phyloP scores from a whole-genome alignment of 345 rosid species.

The Heritiera littoralis region DNA sequence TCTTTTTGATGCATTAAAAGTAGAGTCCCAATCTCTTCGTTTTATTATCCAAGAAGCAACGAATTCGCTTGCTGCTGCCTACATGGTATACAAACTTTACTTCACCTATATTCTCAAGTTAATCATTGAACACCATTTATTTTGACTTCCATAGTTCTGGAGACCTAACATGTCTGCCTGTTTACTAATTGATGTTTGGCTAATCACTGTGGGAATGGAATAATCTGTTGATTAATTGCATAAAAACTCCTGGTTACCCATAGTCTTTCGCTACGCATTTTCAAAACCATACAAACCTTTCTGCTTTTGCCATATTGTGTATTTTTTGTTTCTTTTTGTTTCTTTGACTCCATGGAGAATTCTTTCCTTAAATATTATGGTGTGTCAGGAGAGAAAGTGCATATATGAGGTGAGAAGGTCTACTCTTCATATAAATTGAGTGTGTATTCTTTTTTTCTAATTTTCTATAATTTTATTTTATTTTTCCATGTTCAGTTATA shows the following conservation, averaged over 20 bases:
- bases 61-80: slow-evolving; percentile 76
- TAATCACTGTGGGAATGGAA: background rate
- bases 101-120: slow-evolving; percentile 1
- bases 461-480: background rate
- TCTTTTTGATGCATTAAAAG: slow-evolving; percentile 84
- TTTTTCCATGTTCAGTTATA: background rate
- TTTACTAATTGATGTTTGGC: background rate
- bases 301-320: background rate
- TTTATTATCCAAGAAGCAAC: slow-evolving; percentile 82
- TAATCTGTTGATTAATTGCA: background rate
- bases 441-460: background rate
- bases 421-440: no score
- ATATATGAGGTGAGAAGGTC: background rate
- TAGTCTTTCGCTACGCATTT: background rate
- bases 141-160: background rate
- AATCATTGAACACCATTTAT: background rate
- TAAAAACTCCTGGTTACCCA: background rate
- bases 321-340: background rate
- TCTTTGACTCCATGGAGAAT: background rate
- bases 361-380: background rate
- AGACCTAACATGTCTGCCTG: background rate
- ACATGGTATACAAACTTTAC: slow-evolving; percentile 53
- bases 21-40: slow-evolving; percentile 71
- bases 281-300: background rate
- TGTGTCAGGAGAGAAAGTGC: background rate